Conservation (phyloP, 495 filamentous ascomycete species). For the Entonaema liquescens region DNA sequence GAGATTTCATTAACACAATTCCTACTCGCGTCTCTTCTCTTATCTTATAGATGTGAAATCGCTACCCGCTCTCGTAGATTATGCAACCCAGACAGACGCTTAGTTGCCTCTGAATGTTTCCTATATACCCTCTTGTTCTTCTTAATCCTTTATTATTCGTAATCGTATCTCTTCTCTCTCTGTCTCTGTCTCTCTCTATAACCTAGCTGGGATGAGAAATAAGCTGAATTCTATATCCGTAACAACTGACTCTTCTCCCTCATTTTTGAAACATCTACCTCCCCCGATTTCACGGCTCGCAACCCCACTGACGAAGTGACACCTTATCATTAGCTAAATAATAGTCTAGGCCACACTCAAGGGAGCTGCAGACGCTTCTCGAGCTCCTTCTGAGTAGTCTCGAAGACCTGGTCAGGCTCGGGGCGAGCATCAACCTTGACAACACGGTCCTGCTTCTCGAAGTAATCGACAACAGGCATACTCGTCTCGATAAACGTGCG, state of each 20-base stretch:
- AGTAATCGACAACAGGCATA: conserved; percentile 94
- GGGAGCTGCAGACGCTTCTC: conserved; percentile 38
- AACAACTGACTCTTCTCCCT: not conserved
- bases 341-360: not conserved
- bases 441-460: conserved; percentile 78
- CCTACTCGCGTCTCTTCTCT: not conserved
- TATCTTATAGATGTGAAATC: conserved; percentile 11
- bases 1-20: not conserved
- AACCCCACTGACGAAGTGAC: not conserved
- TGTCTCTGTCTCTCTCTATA: not conserved
- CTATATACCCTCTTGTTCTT: not conserved
- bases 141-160: conserved; percentile 8
- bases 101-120: not conserved
- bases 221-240: conserved; percentile 11
- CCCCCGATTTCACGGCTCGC: not conserved
- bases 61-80: conserved; percentile 15
- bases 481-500: conserved; percentile 91
- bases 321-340: not conserved
- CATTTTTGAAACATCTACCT: not conserved
- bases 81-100: conserved; percentile 7
- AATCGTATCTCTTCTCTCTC: conserved; percentile 8
- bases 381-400: conserved; percentile 63
- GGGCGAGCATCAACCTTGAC: conserved; percentile 76
- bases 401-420: conserved; percentile 77
- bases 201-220: not conserved